phyloP scores from a whole-genome alignment of 306 rosid species.

The Corylus heterophylla region DNA sequence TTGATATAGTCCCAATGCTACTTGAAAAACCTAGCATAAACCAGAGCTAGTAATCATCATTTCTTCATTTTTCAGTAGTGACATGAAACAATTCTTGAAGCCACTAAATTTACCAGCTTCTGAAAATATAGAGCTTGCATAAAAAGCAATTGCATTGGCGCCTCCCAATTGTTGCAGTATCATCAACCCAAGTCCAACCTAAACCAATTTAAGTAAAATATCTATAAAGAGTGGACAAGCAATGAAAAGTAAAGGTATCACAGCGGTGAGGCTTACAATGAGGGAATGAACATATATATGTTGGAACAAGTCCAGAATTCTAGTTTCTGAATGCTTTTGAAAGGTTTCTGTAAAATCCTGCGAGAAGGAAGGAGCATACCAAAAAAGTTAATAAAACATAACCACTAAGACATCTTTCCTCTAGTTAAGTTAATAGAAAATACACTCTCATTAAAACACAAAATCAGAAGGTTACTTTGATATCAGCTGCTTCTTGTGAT shows the following conservation, averaged over 20 bases:
- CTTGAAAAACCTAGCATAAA: conserved; percentile 70
- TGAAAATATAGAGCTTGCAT: conserved; percentile 70
- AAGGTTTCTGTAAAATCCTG: conserved; percentile 79
- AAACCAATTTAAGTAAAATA: conserved; percentile 21
- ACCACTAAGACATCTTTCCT: not conserved
- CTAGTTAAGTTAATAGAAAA: conserved; percentile 4
- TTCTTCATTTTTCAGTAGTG: not conserved
- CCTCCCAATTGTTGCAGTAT: conserved; percentile 88
- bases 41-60: conserved; percentile 15
- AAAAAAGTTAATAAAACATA: not conserved
- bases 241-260: not conserved
- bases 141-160: conserved; percentile 61
- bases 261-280: conserved; percentile 46
- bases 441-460: not conserved
- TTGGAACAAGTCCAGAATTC: conserved; percentile 63
- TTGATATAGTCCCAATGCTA: conserved; percentile 69
- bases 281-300: conserved; percentile 67
- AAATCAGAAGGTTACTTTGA: conserved; percentile 46
- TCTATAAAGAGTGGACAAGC: conserved; percentile 14
- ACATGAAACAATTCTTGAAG: not conserved
- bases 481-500: conserved; percentile 72
- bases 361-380: not conserved
- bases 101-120: conserved; percentile 61
- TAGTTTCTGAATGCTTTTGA: conserved; percentile 47
- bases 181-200: conserved; percentile 92